Evolutionary conservation across 257 asterid genomes (phyloP).

Genomic region (Prunella vulgaris): DNA sequence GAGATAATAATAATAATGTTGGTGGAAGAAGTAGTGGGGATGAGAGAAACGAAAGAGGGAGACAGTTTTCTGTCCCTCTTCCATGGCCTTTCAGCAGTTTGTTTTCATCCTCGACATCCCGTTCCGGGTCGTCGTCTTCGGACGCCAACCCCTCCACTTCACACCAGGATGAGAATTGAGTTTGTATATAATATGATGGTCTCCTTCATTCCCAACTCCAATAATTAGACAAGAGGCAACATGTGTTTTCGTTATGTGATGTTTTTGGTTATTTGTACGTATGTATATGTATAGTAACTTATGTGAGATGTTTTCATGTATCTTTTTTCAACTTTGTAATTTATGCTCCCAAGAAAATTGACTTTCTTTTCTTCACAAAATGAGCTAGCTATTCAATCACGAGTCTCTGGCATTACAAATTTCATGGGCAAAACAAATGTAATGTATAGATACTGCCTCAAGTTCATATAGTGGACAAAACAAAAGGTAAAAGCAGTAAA

Average conservation of each 20-base stretch:
- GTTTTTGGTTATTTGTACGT: not conserved
- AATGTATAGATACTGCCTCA: slow-evolving; percentile 1
- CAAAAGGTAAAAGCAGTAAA: slow-evolving; percentile 15
- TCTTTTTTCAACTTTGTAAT: not conserved
- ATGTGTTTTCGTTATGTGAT: not conserved
- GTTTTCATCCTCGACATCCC: slow-evolving; percentile 47
- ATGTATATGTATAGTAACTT: slow-evolving; percentile 20
- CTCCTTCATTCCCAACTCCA: not conserved
- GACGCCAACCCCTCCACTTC: slow-evolving; percentile 34
- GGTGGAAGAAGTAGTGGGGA: slow-evolving; percentile 23
- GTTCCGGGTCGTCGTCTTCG: slow-evolving; percentile 22
- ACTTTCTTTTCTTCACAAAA: too few relatives aligned
- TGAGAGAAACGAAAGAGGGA: slow-evolving; percentile 36
- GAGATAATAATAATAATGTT: slow-evolving; percentile 7
- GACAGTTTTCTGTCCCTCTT: slow-evolving; percentile 53
- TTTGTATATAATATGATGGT: slow-evolving; percentile 15
- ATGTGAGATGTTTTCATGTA: not conserved
- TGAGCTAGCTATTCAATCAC: not conserved
- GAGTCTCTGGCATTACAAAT: not conserved
- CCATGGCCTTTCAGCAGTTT: slow-evolving; percentile 77
- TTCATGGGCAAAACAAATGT: slow-evolving; percentile 6
- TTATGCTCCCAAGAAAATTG: not conserved
- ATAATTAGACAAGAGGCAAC: not conserved
- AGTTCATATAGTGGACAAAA: slow-evolving; percentile 18
- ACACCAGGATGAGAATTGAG: slow-evolving; percentile 32